Percentiles rank a stretch among this genome's conserved stretches.
Conservation (phyloP, 345 rosid genomes). For the Moringa oleifera region DNA sequence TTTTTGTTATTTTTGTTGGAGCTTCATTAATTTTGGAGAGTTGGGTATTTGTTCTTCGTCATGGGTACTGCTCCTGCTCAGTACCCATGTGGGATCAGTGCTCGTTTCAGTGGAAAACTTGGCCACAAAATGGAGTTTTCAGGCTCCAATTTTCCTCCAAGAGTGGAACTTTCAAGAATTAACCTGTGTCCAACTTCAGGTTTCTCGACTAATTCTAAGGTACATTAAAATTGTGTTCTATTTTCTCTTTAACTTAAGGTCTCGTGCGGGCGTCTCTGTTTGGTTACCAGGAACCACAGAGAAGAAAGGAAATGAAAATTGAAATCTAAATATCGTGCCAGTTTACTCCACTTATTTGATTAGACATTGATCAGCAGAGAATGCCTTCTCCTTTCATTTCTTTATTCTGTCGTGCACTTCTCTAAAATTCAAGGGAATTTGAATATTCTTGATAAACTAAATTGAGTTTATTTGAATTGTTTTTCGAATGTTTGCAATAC, state of each 20-base stretch:
- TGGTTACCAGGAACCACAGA: no score
- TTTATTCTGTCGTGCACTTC: no score
- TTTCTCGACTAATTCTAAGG: conserved; percentile 36
- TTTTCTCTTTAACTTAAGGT: no score
- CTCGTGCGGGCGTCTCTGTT: no score
- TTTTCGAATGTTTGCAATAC: no score
- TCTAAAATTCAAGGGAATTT: no score
- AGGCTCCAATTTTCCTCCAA: conserved; percentile 27
- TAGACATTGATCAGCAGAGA: background rate
- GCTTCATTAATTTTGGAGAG: conserved; percentile 5
- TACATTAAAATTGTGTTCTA: no score
- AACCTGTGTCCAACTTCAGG: conserved; percentile 24
- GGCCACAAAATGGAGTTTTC: conserved; percentile 26
- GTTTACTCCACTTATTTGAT: background rate
- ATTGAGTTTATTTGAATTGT: no score
- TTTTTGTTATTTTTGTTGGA: no score
- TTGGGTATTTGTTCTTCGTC: conserved; percentile 20
- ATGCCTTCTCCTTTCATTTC: no score
- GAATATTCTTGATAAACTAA: no score
- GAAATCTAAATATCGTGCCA: background rate
- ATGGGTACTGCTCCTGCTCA: conserved; percentile 53
- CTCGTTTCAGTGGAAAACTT: conserved; percentile 26
- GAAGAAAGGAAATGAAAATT: no score
- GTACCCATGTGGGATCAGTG: conserved; percentile 39
- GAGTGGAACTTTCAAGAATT: conserved; percentile 27